A percentile compares a stretch with the other conserved stretches of the same genome.
Evolutionary conservation across 176 grass and related monocot genomes (phyloP).

Genomic region (Avena atlantica): DNA sequence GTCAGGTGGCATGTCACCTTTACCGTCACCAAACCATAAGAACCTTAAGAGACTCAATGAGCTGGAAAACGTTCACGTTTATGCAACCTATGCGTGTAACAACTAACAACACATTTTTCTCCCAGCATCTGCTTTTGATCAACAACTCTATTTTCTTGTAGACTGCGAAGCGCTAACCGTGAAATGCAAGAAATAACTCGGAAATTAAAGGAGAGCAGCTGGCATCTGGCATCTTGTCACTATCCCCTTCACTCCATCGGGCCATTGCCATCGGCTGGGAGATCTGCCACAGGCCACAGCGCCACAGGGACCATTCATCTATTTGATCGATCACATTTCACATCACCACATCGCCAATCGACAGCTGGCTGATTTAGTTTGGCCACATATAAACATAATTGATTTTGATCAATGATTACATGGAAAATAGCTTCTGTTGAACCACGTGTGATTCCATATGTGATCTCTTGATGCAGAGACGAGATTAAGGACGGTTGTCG

Average conservation of each 20-base stretch:
- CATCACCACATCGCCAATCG: neutral
- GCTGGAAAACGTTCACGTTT: conserved; percentile 7
- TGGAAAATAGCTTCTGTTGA: neutral
- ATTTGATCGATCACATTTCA: neutral
- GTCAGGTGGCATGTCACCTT: conserved; percentile 23
- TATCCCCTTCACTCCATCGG: neutral
- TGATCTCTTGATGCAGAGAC: no score
- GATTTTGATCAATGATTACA: neutral
- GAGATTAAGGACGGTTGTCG: no score
- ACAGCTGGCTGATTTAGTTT: neutral
- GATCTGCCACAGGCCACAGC: neutral
- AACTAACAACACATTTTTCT: neutral
- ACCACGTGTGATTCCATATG: no score
- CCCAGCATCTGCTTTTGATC: neutral
- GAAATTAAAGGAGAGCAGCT: neutral
- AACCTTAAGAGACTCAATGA: neutral
- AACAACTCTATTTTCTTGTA: neutral
- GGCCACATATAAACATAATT: neutral
- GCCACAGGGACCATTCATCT: neutral
- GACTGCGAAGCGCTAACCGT: neutral
- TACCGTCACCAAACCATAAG: conserved; percentile 31
- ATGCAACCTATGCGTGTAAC: neutral
- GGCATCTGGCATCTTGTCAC: conserved; percentile 25
- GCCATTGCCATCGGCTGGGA: neutral
- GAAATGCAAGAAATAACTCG: conserved; percentile 22